Evolutionary conservation across 441 rosid species (phyloP), one percentile per base, ranked within the genome.

Genomic region (Arabidopsis lyrata): DNA sequence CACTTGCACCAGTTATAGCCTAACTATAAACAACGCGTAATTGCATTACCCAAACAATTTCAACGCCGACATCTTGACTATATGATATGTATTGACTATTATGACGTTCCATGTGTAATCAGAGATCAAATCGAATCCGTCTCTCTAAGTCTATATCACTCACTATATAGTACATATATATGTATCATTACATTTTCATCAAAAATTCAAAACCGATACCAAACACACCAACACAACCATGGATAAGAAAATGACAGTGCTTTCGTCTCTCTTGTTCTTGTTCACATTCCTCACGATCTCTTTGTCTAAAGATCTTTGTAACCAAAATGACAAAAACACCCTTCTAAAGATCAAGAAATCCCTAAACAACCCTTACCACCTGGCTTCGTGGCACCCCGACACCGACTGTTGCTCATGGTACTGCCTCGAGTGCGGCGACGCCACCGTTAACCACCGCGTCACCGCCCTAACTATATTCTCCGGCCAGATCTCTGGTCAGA

Each of bases 341-440:
- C 86, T 86, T 34, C 74, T 86, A 67, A 24, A 75, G 20, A 82
- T 86, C 79, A 86, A 81, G 72, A 39, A 68, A 36, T 74, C 86
- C 14, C 75, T 86, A 27, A 72, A 77, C 77, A 68, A 84, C 77
- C 90, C 94, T 32, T 87, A 85, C 78, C 72, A 81, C 52, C 81
- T 88, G 8, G 83, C 90, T 34, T 88, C 98, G 0, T 91, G 95
- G 98, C 22, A 73, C 11, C 81, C 88, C 0, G 63, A 82, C 55
- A 62, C 83, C 2, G 95, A 88, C 68, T 91, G 98, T 79, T 91
- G 97, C 69, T 90, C 50, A 2, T 93, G 96, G 97, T 84, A 88
- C 75, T 76, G 77, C 20, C 89, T 91, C 7, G 77, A 82, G 32
- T 91, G 98, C 52, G 81, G 90, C 42, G 61, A 52, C 13, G 81